These are phyloP conservation scores for Rhodotorula taiwanensis DNA, from an alignment of 768 basidiomycete species.

Conservation along the genomic window DNA sequence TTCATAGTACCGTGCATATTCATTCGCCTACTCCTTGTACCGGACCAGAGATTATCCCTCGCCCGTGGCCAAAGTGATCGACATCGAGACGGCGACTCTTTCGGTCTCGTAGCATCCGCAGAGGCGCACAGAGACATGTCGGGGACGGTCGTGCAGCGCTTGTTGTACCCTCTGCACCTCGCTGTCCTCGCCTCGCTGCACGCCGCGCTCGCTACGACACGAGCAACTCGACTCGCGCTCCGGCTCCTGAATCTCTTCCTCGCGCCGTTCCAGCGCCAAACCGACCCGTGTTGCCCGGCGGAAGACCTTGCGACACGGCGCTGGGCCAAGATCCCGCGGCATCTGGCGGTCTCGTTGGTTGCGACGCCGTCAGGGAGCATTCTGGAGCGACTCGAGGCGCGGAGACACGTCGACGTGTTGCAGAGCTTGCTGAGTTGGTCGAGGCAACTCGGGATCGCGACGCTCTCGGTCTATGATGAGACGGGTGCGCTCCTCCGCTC, in stretches of 20 bases:
- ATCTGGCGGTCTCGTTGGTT: slow-evolving; percentile 22
- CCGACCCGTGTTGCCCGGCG: not conserved
- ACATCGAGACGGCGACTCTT: not conserved
- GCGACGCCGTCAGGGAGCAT: not conserved
- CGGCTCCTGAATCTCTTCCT: not conserved
- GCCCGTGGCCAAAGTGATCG: too few species aligned
- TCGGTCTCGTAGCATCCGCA: not conserved
- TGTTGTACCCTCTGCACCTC: slow-evolving; percentile 27
- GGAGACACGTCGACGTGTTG: not conserved
- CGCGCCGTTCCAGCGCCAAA: not conserved
- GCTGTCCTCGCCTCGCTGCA: slow-evolving; percentile 17
- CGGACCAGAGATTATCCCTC: too few species aligned
- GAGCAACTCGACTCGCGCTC: slow-evolving; percentile 5
- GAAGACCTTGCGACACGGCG: not conserved
- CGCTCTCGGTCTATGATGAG: slow-evolving; percentile 24
- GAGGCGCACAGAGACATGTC: not conserved
- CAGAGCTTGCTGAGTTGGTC: not conserved
- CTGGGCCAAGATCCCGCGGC: slow-evolving; percentile 26
- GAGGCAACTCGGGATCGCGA: slow-evolving; percentile 2
- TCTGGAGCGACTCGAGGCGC: not conserved
- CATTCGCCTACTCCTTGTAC: too few species aligned
- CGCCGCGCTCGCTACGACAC: slow-evolving; percentile 13
- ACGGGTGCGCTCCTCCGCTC: slow-evolving; percentile 11
- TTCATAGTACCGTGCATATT: too few species aligned
- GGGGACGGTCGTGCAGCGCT: not conserved